Conservation (phyloP, 495 filamentous ascomycete species). For the Aspergillus olivimuriae region DNA sequence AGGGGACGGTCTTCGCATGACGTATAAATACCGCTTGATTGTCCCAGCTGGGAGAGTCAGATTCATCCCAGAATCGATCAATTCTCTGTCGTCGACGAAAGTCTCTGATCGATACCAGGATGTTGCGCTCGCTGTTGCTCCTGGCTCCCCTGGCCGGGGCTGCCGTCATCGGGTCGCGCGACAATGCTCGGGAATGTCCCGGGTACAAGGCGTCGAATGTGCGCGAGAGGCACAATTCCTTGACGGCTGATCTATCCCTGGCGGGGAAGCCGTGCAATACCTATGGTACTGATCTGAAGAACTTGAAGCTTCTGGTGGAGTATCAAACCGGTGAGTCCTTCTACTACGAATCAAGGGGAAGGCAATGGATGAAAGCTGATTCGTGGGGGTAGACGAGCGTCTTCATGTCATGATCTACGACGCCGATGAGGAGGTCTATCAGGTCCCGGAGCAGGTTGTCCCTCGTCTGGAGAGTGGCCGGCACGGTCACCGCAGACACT, state of each 20-base stretch:
- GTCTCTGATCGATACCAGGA: conserved; percentile 10
- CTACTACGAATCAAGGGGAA: too few relatives aligned
- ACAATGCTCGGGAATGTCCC: conserved; percentile 43
- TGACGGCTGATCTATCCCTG: conserved; percentile 56
- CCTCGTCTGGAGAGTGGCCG: conserved; percentile 45
- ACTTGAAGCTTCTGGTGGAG: conserved; percentile 62
- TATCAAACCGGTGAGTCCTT: conserved; percentile 72
- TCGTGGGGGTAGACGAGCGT: conserved; percentile 66
- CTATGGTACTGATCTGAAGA: conserved; percentile 61
- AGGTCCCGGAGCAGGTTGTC: conserved; percentile 68
- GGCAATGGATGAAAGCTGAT: too few relatives aligned
- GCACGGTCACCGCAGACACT: conserved; percentile 17
- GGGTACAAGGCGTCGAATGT: conserved; percentile 69
- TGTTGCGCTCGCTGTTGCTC: conserved; percentile 23
- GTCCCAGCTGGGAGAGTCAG: not conserved
- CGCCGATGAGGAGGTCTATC: conserved; percentile 64
- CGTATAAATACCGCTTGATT: conserved; percentile 8
- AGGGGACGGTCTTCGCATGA: conserved; percentile 6
- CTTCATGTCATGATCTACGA: conserved; percentile 83
- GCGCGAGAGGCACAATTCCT: conserved; percentile 31
- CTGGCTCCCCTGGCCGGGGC: conserved; percentile 30
- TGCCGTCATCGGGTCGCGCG: conserved; percentile 20
- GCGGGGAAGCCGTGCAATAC: conserved; percentile 63
- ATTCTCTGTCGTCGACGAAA: not conserved
- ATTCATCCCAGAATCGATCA: not conserved